Conservation (phyloP, 139 green algal species). For the Haematococcus sp. region DNA sequence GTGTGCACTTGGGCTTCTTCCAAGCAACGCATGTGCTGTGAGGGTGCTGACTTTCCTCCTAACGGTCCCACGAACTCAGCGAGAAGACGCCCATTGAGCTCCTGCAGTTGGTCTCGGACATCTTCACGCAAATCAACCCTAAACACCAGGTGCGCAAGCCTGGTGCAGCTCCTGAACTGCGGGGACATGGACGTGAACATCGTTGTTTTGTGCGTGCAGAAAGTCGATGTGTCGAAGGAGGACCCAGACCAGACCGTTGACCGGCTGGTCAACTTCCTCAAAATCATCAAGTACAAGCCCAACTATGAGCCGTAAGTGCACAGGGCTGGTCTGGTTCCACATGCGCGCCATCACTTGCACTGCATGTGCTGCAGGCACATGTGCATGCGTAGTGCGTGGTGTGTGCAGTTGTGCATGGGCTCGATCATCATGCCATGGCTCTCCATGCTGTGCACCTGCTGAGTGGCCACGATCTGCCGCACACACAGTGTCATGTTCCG, state of each 20-base stretch:
- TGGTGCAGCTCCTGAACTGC: background rate
- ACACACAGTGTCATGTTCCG: conserved; percentile 38
- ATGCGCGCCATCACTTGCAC: background rate
- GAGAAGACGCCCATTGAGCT: conserved; percentile 49
- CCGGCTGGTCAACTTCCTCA: conserved; percentile 46
- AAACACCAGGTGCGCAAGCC: conserved; percentile 46
- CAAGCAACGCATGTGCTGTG: background rate
- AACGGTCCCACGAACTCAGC: conserved; percentile 18
- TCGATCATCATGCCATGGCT: too few species aligned
- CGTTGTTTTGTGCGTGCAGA: conserved; percentile 20
- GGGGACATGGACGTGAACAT: background rate
- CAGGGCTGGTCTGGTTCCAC: background rate
- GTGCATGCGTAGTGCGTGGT: background rate
- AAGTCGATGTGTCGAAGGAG: conserved; percentile 40
- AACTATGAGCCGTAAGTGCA: conserved; percentile 47
- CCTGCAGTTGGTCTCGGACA: conserved; percentile 53
- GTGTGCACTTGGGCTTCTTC: conserved; percentile 21
- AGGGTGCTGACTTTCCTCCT: background rate
- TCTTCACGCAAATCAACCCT: conserved; percentile 48
- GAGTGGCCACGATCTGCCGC: background rate
- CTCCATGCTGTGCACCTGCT: background rate
- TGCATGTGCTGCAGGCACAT: background rate
- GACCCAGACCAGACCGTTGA: conserved; percentile 45
- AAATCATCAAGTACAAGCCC: conserved; percentile 63
- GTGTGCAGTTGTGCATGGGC: background rate